Percentiles rank a stretch among this genome's conserved stretches.
Conservation (phyloP, 306 rosid genomes). For the Inga laurina region DNA sequence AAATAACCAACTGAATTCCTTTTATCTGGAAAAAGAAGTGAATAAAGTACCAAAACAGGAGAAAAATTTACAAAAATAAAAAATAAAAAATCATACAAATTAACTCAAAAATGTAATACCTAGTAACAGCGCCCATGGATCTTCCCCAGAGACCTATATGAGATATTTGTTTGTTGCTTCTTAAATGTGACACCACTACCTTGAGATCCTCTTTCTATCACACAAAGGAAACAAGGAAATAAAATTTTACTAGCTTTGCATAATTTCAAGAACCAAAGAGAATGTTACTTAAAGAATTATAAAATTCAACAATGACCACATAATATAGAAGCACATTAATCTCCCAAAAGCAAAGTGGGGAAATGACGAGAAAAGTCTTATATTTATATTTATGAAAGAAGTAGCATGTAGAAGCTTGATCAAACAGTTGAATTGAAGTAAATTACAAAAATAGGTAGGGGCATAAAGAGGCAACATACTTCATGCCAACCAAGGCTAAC, state of each 20-base stretch:
- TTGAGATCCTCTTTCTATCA: slow-evolving; percentile 90
- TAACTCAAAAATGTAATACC: slow-evolving; percentile 51
- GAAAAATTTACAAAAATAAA: background rate
- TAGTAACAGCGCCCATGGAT: slow-evolving; percentile 98
- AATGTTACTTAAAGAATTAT: background rate
- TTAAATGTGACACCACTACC: slow-evolving; percentile 76
- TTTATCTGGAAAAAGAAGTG: slow-evolving; percentile 4
- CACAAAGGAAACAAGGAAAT: slow-evolving; percentile 32
- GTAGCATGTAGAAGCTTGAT: slow-evolving; percentile 26
- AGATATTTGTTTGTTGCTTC: slow-evolving; percentile 78
- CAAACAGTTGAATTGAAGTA: slow-evolving; percentile 29
- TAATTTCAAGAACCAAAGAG: background rate
- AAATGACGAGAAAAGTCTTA: background rate
- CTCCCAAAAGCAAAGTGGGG: background rate
- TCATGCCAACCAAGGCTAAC: slow-evolving; percentile 99
- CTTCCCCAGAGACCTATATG: slow-evolving; percentile 97
- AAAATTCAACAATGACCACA: slow-evolving; percentile 6
- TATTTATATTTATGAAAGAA: slow-evolving; percentile 20
- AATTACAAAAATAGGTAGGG: slow-evolving; percentile 23
- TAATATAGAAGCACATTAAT: background rate
- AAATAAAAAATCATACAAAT: slow-evolving; percentile 23
- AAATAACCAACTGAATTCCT: background rate
- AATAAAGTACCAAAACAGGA: slow-evolving; percentile 14
- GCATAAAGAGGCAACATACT: slow-evolving; percentile 50
- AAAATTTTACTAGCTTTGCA: slow-evolving; percentile 31